Base-by-base conservation (phyloP, 31 red algal genomes). In the Porphyra umbilicalis region DNA sequence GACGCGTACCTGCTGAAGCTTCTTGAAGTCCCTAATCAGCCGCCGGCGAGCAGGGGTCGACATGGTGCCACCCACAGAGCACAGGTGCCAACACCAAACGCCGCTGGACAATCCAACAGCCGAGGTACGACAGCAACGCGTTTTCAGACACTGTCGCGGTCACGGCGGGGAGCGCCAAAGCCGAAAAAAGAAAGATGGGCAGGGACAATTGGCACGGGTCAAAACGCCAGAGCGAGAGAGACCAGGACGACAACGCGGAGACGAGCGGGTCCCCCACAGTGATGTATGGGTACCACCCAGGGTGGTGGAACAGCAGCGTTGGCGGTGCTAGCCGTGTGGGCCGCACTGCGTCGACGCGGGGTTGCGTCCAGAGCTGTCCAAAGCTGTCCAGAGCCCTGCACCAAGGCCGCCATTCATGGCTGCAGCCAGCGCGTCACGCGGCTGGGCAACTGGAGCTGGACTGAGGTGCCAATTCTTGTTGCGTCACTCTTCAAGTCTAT, bases 11-110 rank as follows among this genome's bases (percentile, higher is more conserved):
- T 94, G 90, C 79, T 98, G 92, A 33, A 98, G 88, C 85, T 95
- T 95, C 44, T 98, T 98, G 76, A 98, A 98, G 87, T 98, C 96
- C 37, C 96, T 85, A 78, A 98, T 98, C 39, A 98, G 88, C 74
- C 96, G 87, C 77, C 94, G 83, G 34, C 96, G 86, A 36, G 96
- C 96, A 30, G 96, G 96, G 8, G 96, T 98, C 38, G 94, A 97
- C 94, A 97, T 97, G 13, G n/a, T 18, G 38, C 34, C 35, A 30
- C 77, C 35, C 18, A 15, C 77, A 35, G 25, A 74, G 57, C 57
- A 74, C 57, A 74, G 13, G 57, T 74, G 57, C 57, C 57, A n/a
- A n/a, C n/a, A n/a, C n/a, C n/a, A n/a, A n/a, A n/a, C n/a, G n/a
- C n/a, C n/a, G n/a, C n/a, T n/a, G n/a, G n/a, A n/a, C n/a, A n/a